Conservation (phyloP, 805 yeast genomes). For the Lachancea sp. region DNA sequence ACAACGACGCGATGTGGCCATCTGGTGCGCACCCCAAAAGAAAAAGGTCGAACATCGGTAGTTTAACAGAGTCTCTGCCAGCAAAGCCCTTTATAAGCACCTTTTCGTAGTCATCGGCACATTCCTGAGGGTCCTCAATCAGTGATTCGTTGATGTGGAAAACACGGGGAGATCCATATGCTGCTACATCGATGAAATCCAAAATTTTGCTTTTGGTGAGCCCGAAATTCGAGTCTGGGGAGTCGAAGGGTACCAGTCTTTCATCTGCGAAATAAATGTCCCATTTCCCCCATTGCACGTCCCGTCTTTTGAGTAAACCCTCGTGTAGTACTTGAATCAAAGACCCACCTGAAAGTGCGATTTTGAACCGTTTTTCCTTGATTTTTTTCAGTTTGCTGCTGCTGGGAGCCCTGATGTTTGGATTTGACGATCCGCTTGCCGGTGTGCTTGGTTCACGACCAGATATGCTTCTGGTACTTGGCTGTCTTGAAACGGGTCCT, state of each 20-base stretch:
- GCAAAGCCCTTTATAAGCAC: slow-evolving; percentile 84
- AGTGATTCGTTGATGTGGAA: slow-evolving; percentile 76
- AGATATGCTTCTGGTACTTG: slow-evolving; percentile 7
- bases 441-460: slow-evolving; percentile 7
- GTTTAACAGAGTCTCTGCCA: slow-evolving; percentile 88
- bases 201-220: slow-evolving; percentile 75
- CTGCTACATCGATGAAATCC: slow-evolving; percentile 41
- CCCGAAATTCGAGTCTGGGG: slow-evolving; percentile 85
- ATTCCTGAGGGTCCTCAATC: slow-evolving; percentile 77
- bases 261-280: slow-evolving; percentile 96
- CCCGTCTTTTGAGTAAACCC: slow-evolving; percentile 71
- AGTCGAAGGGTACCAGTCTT: slow-evolving; percentile 81
- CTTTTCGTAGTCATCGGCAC: slow-evolving; percentile 91
- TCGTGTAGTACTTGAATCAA: slow-evolving; percentile 78
- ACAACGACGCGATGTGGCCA: slow-evolving; percentile 94
- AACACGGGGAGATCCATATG: slow-evolving; percentile 54
- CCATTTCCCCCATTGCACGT: slow-evolving; percentile 89
- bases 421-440: slow-evolving; percentile 5
- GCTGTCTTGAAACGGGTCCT: slow-evolving; percentile 5
- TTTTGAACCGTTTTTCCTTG: slow-evolving; percentile 68
- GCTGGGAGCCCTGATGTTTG: slow-evolving; percentile 3
- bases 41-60: slow-evolving; percentile 89
- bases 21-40: slow-evolving; percentile 97
- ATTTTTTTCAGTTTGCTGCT: slow-evolving; percentile 42
- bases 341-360: slow-evolving; percentile 92